phyloP scores from a whole-genome alignment of 345 rosid species.

The thale cress (Arabidopsis thaliana) region DNA sequence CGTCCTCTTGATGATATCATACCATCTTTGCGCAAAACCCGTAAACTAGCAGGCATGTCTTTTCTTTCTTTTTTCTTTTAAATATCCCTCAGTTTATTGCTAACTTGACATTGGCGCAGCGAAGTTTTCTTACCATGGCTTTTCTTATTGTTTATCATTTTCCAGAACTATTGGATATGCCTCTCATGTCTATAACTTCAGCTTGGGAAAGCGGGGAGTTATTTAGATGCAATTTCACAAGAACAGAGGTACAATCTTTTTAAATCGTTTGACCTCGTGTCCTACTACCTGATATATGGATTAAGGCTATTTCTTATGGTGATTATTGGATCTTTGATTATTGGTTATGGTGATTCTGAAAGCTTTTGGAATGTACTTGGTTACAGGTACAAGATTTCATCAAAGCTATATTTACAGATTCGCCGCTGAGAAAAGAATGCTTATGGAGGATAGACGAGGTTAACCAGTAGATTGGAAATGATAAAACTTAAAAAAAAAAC shows the following conservation, averaged over 20 bases:
- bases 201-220: conserved; percentile 93
- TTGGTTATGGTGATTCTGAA: conserved; percentile 7
- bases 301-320: neutral
- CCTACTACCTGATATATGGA: neutral
- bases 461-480: conserved; percentile 32
- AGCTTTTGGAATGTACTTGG: conserved; percentile 12
- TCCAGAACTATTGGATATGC: conserved; percentile 88
- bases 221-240: conserved; percentile 66
- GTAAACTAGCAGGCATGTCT: conserved; percentile 82
- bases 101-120: conserved; percentile 11
- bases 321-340: neutral
- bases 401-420: conserved; percentile 85
- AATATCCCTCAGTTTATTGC: conserved; percentile 12
- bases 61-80: neutral
- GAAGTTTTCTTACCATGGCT: conserved; percentile 8
- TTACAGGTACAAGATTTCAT: conserved; percentile 81
- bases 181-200: conserved; percentile 73
- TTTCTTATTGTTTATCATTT: conserved; percentile 19
- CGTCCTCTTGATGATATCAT: conserved; percentile 60
- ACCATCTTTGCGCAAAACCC: conserved; percentile 79
- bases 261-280: neutral
- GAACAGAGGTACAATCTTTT: conserved; percentile 68
- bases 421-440: conserved; percentile 90
- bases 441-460: conserved; percentile 70
- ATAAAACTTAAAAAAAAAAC: neutral